A percentile compares a stretch with the other conserved stretches of the same genome.
Evolutionary conservation across 305 asterid genomes (phyloP).

Genomic region (Euphrasia arctica): DNA sequence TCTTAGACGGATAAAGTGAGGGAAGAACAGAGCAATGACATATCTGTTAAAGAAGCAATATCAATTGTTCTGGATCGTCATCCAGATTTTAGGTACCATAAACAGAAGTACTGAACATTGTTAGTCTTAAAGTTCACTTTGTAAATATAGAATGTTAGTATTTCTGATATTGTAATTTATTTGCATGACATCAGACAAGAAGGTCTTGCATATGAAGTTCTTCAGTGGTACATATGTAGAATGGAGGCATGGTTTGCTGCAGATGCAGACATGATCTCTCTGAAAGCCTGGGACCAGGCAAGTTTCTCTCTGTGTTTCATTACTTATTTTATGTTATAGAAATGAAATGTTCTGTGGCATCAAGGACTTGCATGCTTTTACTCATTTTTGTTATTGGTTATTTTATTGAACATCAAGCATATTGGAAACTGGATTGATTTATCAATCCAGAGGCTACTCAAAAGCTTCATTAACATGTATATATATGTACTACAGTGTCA

Average conservation of each 20-base stretch:
- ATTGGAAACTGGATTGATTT: constrained; percentile 16
- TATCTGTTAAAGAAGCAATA: constrained; percentile 86
- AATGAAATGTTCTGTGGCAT: constrained; percentile 2
- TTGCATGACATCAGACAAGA: constrained; percentile 52
- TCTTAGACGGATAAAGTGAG: constrained; percentile 87
- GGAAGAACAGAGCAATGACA: constrained; percentile 65
- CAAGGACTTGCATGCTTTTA: neutral
- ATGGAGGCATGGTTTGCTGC: constrained; percentile 99
- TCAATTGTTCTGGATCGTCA: constrained; percentile 69
- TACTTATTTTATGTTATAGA: neutral
- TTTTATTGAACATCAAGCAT: constrained; percentile 7
- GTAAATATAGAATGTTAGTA: constrained; percentile 17
- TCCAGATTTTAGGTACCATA: constrained; percentile 72
- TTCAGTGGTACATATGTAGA: constrained; percentile 96
- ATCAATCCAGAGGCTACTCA: constrained; percentile 10
- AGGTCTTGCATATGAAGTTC: constrained; percentile 80
- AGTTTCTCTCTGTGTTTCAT: constrained; percentile 24
- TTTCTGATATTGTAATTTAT: constrained; percentile 21
- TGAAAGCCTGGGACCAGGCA: constrained; percentile 96
- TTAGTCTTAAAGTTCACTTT: constrained; percentile 11
- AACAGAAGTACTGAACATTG: neutral
- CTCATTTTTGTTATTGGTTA: neutral
- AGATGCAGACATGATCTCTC: constrained; percentile 91
- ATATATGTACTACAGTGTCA: neutral
- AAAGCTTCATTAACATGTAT: constrained; percentile 11